Conservation (phyloP, 2,329 filamentous ascomycete genomes). For the Colletotrichum melonis region DNA sequence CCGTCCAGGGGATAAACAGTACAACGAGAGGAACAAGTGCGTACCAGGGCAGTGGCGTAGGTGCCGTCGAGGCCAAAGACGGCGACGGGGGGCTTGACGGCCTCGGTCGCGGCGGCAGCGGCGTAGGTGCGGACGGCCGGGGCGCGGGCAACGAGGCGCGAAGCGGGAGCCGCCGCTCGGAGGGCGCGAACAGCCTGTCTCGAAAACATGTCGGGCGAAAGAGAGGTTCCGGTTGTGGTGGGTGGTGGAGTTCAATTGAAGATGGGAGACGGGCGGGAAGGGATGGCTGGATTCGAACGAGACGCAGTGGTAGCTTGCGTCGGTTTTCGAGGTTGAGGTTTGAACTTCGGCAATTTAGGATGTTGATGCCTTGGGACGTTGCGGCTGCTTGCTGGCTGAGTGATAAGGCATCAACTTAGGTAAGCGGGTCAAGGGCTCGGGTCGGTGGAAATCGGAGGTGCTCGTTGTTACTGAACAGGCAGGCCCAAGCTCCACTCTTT, state of each 20-base stretch:
- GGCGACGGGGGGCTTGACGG: slow-evolving; percentile 85
- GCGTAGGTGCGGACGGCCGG: slow-evolving; percentile 80
- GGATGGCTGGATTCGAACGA: slow-evolving; percentile 32
- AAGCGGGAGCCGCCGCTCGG: slow-evolving; percentile 66
- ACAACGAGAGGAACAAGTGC: slow-evolving; percentile 45
- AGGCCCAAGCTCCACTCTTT: slow-evolving; percentile 13
- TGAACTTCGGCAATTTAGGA: slow-evolving; percentile 54
- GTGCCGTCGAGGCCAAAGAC: slow-evolving; percentile 97
- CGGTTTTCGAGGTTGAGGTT: slow-evolving; percentile 48
- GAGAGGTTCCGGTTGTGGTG: slow-evolving; percentile 38
- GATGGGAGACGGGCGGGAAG: slow-evolving; percentile 38
- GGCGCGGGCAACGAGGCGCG: slow-evolving; percentile 64
- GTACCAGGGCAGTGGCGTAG: slow-evolving; percentile 98
- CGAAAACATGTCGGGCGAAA: slow-evolving; percentile 64
- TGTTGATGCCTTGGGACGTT: slow-evolving; percentile 50
- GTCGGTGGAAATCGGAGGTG: slow-evolving; percentile 34
- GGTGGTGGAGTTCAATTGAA: slow-evolving; percentile 27
- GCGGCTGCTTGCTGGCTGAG: not conserved
- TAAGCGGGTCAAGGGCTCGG: slow-evolving; percentile 17
- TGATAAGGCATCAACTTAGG: slow-evolving; percentile 51
- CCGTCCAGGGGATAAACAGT: not conserved
- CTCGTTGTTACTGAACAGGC: not conserved
- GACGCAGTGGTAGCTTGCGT: slow-evolving; percentile 25
- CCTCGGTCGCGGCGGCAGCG: slow-evolving; percentile 67
- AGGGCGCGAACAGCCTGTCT: slow-evolving; percentile 68